These are phyloP conservation scores for Nicotiana paniculata DNA, from an alignment of 257 asterid genomes.

Conservation along the genomic window DNA sequence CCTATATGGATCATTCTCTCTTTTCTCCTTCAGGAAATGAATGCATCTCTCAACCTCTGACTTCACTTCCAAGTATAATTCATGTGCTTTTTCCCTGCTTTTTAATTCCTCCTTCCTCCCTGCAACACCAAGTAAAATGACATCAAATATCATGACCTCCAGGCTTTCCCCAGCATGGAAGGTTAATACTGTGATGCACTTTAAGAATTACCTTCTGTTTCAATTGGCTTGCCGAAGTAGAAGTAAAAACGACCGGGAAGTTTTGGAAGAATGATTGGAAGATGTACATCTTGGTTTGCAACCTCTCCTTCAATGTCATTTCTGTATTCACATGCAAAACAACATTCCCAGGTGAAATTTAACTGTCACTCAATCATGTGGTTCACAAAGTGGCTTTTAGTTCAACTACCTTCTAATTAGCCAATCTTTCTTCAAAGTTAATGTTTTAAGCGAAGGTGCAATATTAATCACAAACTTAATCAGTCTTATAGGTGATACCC, in stretches of 20 bases:
- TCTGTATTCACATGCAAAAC: constrained; percentile 22
- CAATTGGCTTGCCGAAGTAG: constrained; percentile 81
- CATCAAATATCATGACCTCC: background rate
- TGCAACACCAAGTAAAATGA: constrained; percentile 12
- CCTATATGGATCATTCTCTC: constrained; percentile 69
- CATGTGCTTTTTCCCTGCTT: constrained; percentile 54
- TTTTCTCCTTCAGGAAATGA: constrained; percentile 53
- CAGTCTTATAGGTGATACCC: background rate
- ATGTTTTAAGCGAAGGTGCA: background rate
- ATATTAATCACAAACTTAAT: background rate
- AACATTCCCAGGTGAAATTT: background rate
- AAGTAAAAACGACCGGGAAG: constrained; percentile 84
- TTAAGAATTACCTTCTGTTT: constrained; percentile 51
- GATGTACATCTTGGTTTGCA: constrained; percentile 64
- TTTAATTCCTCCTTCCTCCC: constrained; percentile 64
- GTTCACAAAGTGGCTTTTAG: background rate
- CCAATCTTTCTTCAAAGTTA: background rate
- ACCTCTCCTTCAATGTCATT: constrained; percentile 52
- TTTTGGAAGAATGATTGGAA: constrained; percentile 63
- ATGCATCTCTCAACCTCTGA: constrained; percentile 60
- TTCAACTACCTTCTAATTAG: background rate
- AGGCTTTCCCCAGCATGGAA: background rate
- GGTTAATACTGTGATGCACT: background rate
- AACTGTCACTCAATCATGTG: background rate
- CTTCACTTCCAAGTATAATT: constrained; percentile 66